phyloP scores from a whole-genome alignment of 1,284 basidiomycete genomes.

The Moesziomyces globuligerus region DNA sequence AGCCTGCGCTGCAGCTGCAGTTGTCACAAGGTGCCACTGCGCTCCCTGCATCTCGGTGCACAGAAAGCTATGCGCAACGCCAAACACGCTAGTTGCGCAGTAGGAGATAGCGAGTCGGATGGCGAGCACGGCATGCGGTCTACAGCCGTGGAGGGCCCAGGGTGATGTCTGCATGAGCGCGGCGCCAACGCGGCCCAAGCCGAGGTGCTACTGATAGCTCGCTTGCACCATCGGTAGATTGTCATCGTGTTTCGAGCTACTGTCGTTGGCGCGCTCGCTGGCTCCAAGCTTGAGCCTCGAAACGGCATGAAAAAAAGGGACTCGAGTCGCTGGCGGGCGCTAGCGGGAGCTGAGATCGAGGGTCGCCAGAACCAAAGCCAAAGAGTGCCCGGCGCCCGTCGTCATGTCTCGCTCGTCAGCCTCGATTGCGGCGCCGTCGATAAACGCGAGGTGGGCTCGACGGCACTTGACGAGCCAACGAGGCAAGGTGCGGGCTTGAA shows the following conservation, averaged over 20 bases:
- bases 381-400: not conserved
- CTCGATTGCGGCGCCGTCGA: not conserved
- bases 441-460: not conserved
- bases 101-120: not conserved
- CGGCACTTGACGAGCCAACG: conserved; percentile 16
- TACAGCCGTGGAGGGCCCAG: not conserved
- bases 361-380: not conserved
- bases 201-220: not conserved
- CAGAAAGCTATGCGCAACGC: not conserved
- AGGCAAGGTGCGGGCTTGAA: not conserved
- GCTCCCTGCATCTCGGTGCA: not conserved
- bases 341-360: not conserved
- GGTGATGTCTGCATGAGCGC: not conserved
- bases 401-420: not conserved
- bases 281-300: too few species aligned
- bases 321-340: too few species aligned
- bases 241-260: not conserved
- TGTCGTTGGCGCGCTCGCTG: not conserved
- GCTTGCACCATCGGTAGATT: not conserved
- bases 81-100: not conserved
- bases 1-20: not conserved
- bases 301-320: too few species aligned
- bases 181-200: not conserved
- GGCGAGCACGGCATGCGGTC: not conserved
- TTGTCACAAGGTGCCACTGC: not conserved